Percentiles rank a stretch among this genome's conserved stretches.
These are phyloP conservation scores for Pseudomonodictys pantanalensis DNA, from an alignment of 495 filamentous ascomycete species.

Conservation along the genomic window DNA sequence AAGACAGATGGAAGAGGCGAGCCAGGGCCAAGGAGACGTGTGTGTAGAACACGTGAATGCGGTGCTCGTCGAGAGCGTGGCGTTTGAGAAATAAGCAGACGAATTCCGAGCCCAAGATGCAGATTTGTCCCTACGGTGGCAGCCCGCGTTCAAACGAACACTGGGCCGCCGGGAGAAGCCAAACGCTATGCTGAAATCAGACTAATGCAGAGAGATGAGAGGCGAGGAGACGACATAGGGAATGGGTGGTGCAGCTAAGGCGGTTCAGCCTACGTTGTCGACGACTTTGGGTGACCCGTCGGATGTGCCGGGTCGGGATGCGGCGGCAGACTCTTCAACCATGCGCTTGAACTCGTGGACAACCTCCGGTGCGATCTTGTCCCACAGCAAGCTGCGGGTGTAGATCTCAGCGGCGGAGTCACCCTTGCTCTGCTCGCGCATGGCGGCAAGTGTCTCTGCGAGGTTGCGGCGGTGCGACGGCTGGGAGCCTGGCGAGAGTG, in stretches of 20 bases:
- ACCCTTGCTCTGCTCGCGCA: constrained; percentile 65
- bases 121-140: constrained; percentile 30
- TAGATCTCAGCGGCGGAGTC: constrained; percentile 77
- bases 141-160: neutral
- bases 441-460: constrained; percentile 76
- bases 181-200: constrained; percentile 20
- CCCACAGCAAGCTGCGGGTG: constrained; percentile 89
- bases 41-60: constrained; percentile 6
- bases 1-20: too few relatives aligned
- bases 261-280: constrained; percentile 19
- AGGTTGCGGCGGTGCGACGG: constrained; percentile 60
- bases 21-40: neutral
- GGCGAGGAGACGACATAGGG: constrained; percentile 2
- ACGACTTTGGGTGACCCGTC: constrained; percentile 25
- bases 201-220: constrained; percentile 22
- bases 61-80: constrained; percentile 9
- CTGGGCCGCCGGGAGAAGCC: constrained; percentile 8
- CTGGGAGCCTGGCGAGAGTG: constrained; percentile 24
- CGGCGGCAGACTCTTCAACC: constrained; percentile 50
- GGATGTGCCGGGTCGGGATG: constrained; percentile 25
- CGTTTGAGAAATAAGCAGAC: constrained; percentile 14
- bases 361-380: constrained; percentile 85
- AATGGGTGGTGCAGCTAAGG: neutral
- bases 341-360: constrained; percentile 89
- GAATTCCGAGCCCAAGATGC: constrained; percentile 31